Evolutionary conservation across 345 rosid species (phyloP).

Genomic region (Lumnitzera littorea): DNA sequence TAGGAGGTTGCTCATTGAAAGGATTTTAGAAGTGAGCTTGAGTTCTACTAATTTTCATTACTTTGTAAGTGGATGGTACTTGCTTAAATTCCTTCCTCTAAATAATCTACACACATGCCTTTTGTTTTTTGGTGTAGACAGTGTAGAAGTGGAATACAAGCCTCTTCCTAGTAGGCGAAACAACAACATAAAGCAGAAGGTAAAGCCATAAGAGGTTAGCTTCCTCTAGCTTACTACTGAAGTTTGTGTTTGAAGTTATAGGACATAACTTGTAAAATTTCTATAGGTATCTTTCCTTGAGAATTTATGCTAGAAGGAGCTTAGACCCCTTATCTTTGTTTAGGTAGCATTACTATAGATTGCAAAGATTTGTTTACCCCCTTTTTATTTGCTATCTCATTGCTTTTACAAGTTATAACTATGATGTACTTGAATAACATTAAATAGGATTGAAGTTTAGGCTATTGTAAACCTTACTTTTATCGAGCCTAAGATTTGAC

Average conservation of each 20-base stretch:
- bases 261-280: constrained; percentile 1
- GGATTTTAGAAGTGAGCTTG: constrained; percentile 40
- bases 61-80: not conserved
- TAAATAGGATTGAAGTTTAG: no score
- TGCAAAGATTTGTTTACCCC: constrained; percentile 35
- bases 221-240: constrained; percentile 13
- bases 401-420: constrained; percentile 1
- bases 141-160: constrained; percentile 41
- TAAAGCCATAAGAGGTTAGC: constrained; percentile 23
- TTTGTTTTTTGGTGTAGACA: constrained; percentile 23
- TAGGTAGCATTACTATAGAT: constrained; percentile 73
- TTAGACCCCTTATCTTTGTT: constrained; percentile 69
- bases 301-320: constrained; percentile 74
- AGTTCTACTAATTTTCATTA: constrained; percentile 2
- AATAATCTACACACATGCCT: not conserved
- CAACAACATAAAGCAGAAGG: not conserved
- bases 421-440: no score
- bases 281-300: constrained; percentile 49
- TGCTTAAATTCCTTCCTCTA: not conserved
- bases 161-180: constrained; percentile 57
- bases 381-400: not conserved
- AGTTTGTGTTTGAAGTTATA: not conserved
- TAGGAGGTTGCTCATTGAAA: constrained; percentile 51
- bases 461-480: no score
- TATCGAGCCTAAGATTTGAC: no score